These are phyloP conservation scores for Eucalyptus tenuipes DNA, from an alignment of 345 rosid species.

Conservation along the genomic window DNA sequence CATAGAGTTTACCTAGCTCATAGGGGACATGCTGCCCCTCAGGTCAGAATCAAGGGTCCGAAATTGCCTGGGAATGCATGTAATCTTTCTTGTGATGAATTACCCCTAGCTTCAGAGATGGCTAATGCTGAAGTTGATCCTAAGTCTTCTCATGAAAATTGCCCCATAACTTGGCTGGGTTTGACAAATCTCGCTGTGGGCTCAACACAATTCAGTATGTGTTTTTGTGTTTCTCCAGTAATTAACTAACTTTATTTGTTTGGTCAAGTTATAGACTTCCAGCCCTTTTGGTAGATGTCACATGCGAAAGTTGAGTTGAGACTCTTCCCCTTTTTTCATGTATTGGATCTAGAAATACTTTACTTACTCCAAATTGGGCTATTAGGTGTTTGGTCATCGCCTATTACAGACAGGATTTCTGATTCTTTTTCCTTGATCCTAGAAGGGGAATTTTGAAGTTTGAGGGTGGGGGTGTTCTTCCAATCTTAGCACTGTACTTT, in stretches of 20 bases:
- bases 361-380: neutral
- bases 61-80: neutral
- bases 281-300: neutral
- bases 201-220: constrained; percentile 38
- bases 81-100: constrained; percentile 1
- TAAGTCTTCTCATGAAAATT: constrained; percentile 12
- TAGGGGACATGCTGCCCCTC: constrained; percentile 71
- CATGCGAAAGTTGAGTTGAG: neutral
- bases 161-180: constrained; percentile 49
- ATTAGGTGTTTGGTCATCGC: neutral
- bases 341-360: neutral
- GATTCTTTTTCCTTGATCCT: neutral
- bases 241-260: neutral
- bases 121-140: neutral
- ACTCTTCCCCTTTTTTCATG: neutral
- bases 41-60: constrained; percentile 25
- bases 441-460: neutral
- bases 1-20: constrained; percentile 70
- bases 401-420: neutral
- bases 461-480: neutral
- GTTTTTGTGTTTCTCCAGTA: neutral
- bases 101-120: constrained; percentile 1
- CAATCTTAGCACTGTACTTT: neutral
- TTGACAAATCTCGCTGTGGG: constrained; percentile 61
- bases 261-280: neutral